Conservation (phyloP, 805 yeast genomes). For the Vanderwaltozyma tropicalis region DNA sequence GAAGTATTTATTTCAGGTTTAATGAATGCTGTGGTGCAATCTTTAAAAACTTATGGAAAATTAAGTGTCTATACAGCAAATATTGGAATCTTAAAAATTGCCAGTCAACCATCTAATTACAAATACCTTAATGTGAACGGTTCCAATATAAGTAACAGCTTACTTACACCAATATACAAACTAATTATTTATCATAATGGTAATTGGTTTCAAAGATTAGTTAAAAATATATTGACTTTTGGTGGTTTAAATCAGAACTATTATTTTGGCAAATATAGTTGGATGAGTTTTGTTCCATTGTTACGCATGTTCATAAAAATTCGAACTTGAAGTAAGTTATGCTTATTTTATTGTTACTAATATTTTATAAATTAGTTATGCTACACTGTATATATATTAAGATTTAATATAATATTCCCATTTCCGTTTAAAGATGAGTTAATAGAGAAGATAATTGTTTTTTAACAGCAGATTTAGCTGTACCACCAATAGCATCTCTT, state of each 20-base stretch:
- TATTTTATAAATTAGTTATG: no score
- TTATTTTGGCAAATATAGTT: constrained; percentile 20
- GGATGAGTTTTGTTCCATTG: neutral
- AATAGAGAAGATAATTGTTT: constrained; percentile 44
- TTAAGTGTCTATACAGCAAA: constrained; percentile 15
- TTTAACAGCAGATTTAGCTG: constrained; percentile 82
- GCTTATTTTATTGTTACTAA: no score
- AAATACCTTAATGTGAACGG: constrained; percentile 21
- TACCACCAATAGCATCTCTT: constrained; percentile 94
- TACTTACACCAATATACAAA: constrained; percentile 21
- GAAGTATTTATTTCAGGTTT: constrained; percentile 24
- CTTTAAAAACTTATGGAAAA: constrained; percentile 8
- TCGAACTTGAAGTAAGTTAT: neutral
- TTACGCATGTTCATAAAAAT: neutral
- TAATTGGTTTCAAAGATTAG: constrained; percentile 8
- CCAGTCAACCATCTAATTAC: constrained; percentile 26
- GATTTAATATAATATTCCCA: neutral
- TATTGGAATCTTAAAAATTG: constrained; percentile 22
- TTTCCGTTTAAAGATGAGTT: neutral
- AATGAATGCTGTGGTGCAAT: constrained; percentile 13
- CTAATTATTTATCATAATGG: constrained; percentile 19
- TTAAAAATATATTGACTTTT: constrained; percentile 8
- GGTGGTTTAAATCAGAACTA: constrained; percentile 7
- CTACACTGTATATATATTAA: neutral
- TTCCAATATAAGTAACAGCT: constrained; percentile 13